Evolutionary conservation across 768 basidiomycete genomes (phyloP).

Genomic region (Pleurotus salmoneostramineus): DNA sequence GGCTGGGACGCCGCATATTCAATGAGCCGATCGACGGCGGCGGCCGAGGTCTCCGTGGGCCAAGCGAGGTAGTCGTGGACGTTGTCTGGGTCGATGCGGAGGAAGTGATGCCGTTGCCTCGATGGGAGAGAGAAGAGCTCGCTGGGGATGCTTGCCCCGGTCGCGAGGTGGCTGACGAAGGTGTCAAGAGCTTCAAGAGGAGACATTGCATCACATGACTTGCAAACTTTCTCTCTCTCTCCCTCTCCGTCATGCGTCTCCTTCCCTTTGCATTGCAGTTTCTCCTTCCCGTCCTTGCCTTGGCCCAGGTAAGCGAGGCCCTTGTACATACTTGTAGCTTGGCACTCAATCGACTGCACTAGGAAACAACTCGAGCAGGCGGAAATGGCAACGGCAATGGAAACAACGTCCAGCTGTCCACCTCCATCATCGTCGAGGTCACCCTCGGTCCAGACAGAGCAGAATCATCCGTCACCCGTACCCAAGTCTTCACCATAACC

Average conservation of each 20-base stretch:
- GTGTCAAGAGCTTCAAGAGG: not conserved
- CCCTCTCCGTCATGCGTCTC: constrained; percentile 5
- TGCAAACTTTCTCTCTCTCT: not conserved
- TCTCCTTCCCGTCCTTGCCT: constrained; percentile 31
- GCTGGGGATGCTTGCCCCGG: constrained; percentile 41
- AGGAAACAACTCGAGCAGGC: no score
- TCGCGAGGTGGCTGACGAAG: constrained; percentile 1
- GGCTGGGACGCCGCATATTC: constrained; percentile 25
- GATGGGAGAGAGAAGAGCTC: constrained; percentile 59
- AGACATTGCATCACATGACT: not conserved
- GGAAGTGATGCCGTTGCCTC: constrained; percentile 62
- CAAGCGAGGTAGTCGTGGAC: constrained; percentile 61
- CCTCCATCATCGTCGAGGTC: constrained; percentile 31
- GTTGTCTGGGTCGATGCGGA: constrained; percentile 46
- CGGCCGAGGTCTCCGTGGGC: constrained; percentile 40
- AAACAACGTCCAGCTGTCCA: constrained; percentile 28
- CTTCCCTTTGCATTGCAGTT: constrained; percentile 19
- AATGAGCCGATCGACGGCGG: constrained; percentile 36
- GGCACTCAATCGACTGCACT: no score
- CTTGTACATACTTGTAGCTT: not conserved
- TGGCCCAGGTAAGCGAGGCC: constrained; percentile 34
- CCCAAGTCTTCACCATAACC: constrained; percentile 45
- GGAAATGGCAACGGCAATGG: constrained; percentile 19
- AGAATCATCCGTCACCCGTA: constrained; percentile 32
- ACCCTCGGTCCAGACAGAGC: constrained; percentile 37